A percentile compares a stretch with the other conserved stretches of the same genome.
These are phyloP conservation scores for Chalciporus chontae DNA, from an alignment of 768 basidiomycete genomes.

Conservation along the genomic window DNA sequence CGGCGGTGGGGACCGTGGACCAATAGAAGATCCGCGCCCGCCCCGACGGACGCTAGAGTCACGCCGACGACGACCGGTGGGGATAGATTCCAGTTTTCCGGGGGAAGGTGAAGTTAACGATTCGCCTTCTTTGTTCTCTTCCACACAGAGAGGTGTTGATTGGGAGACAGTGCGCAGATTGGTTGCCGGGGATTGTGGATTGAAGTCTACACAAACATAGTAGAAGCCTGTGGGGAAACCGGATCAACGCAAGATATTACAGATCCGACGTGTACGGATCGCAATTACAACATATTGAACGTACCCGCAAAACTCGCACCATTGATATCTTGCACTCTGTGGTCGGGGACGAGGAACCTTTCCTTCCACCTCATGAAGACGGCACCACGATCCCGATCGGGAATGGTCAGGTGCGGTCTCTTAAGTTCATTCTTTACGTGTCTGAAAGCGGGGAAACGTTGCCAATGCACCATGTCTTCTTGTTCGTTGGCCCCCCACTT, in stretches of 20 bases:
- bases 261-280: not conserved
- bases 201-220: slow-evolving; percentile 92
- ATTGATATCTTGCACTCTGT: slow-evolving; percentile 88
- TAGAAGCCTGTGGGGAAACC: slow-evolving; percentile 66
- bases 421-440: slow-evolving; percentile 77
- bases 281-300: slow-evolving; percentile 22
- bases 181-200: slow-evolving; percentile 49
- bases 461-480: slow-evolving; percentile 94
- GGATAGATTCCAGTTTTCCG: slow-evolving; percentile 36
- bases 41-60: slow-evolving; percentile 46
- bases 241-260: slow-evolving; percentile 16
- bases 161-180: slow-evolving; percentile 33
- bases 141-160: slow-evolving; percentile 32
- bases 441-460: slow-evolving; percentile 86
- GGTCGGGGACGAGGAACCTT: slow-evolving; percentile 91
- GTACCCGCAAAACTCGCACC: slow-evolving; percentile 93
- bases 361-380: slow-evolving; percentile 99
- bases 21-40: slow-evolving; percentile 46
- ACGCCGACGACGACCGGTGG: slow-evolving; percentile 36
- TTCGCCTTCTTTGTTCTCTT: slow-evolving; percentile 26
- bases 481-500: slow-evolving; percentile 89
- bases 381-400: slow-evolving; percentile 71
- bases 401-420: slow-evolving; percentile 73
- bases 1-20: slow-evolving; percentile 44
- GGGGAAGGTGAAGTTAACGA: slow-evolving; percentile 30